These are phyloP conservation scores for Violaceomyces palustris DNA, from an alignment of 1,284 basidiomycete species.

Conservation along the genomic window DNA sequence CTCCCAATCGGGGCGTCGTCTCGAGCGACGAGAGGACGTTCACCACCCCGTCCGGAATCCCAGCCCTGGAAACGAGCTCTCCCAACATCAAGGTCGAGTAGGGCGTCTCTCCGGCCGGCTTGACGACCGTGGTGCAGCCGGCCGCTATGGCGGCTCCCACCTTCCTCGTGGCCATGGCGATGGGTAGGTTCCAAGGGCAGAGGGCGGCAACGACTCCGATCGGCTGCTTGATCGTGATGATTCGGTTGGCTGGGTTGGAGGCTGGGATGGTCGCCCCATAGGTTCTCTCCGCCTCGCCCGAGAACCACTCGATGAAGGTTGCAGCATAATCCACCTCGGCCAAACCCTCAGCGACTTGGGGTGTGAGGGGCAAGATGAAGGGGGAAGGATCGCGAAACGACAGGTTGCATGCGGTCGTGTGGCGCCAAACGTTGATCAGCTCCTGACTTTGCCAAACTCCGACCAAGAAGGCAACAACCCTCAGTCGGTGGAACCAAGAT, in stretches of 20 bases:
- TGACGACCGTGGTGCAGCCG: slow-evolving; percentile 18
- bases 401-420: no score
- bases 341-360: slow-evolving; percentile 10
- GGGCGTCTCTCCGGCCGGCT: slow-evolving; percentile 20
- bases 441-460: no score
- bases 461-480: no score
- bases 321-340: slow-evolving; percentile 27
- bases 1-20: slow-evolving; percentile 15
- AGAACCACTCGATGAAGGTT: slow-evolving; percentile 15
- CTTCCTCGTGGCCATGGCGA: slow-evolving; percentile 25
- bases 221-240: slow-evolving; percentile 19
- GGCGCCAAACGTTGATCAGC: no score
- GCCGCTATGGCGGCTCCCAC: slow-evolving; percentile 16
- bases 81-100: slow-evolving; percentile 16
- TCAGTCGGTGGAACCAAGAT: no score
- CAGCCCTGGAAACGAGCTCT: slow-evolving; percentile 13
- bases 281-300: slow-evolving; percentile 10
- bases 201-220: slow-evolving; percentile 24
- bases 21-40: slow-evolving; percentile 20
- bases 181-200: slow-evolving; percentile 34
- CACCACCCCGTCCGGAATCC: slow-evolving; percentile 14
- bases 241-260: slow-evolving; percentile 10
- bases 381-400: no score
- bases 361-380: no score
- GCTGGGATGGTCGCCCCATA: slow-evolving; percentile 17